A percentile compares a stretch with the other conserved stretches of the same genome.
phyloP scores from a whole-genome alignment of 306 rosid genomes.

The Vicia faba region DNA sequence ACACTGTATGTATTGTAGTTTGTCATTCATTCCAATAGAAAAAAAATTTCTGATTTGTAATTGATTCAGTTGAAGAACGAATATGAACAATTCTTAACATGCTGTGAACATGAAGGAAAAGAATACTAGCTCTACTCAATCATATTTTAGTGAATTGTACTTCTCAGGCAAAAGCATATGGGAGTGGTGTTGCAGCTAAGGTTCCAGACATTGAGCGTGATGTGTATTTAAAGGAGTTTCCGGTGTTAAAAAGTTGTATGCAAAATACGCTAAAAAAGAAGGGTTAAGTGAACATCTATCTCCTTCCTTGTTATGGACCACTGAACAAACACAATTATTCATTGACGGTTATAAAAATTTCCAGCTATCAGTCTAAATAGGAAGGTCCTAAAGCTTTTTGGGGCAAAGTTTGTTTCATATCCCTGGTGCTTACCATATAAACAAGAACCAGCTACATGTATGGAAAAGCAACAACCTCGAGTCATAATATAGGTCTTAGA shows the following conservation, averaged over 20 bases:
- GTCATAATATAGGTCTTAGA: constrained; percentile 65
- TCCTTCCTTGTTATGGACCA: constrained; percentile 28
- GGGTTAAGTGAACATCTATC: constrained; percentile 45
- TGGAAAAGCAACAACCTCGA: constrained; percentile 82
- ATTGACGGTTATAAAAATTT: constrained; percentile 36
- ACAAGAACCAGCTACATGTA: constrained; percentile 55
- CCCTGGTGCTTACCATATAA: constrained; percentile 30
- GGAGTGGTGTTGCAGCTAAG: constrained; percentile 85
- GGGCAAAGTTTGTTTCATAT: constrained; percentile 29
- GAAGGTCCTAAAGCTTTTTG: constrained; percentile 27
- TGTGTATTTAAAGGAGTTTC: constrained; percentile 82
- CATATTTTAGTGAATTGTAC: constrained; percentile 76
- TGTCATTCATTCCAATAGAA: too few species aligned
- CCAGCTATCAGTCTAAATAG: constrained; percentile 30
- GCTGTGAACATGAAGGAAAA: constrained; percentile 77
- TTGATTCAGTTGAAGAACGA: constrained; percentile 32
- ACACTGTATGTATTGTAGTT: too few species aligned
- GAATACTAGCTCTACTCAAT: constrained; percentile 65
- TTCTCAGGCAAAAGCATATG: constrained; percentile 89
- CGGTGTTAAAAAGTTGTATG: constrained; percentile 83
- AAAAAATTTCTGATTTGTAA: constrained; percentile 27
- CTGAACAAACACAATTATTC: constrained; percentile 30
- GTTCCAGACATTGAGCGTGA: constrained; percentile 92
- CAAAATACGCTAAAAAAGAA: constrained; percentile 71
- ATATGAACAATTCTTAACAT: constrained; percentile 26